A percentile compares a stretch with the other conserved stretches of the same genome.
Conservation (phyloP, 2,329 filamentous ascomycete species). For the Colletotrichum gigasporum region DNA sequence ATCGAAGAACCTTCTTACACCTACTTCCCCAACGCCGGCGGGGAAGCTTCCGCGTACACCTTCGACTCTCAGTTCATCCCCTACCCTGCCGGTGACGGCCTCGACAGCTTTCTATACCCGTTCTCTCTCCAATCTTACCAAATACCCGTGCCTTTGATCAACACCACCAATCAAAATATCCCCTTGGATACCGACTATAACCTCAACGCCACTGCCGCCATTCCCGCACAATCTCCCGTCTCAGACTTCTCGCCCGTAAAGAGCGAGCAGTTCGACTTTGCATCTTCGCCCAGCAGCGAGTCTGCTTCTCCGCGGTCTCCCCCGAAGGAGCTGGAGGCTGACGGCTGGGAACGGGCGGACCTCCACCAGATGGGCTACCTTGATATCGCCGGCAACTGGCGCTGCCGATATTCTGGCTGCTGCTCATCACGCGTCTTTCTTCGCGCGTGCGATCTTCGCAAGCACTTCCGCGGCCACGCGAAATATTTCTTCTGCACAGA, state of each 20-base stretch:
- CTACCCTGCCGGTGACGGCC: background rate
- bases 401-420: conserved; percentile 5
- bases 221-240: background rate
- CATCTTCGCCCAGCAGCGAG: background rate
- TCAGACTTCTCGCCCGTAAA: conserved; percentile 5
- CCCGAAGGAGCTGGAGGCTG: conserved; percentile 4
- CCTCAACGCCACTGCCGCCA: background rate
- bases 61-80: conserved; percentile 22
- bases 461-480: conserved; percentile 17
- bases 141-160: background rate
- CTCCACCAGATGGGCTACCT: conserved; percentile 21
- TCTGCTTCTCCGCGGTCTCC: background rate
- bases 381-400: conserved; percentile 15
- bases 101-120: conserved; percentile 13
- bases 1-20: conserved; percentile 14
- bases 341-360: conserved; percentile 12
- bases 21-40: conserved; percentile 1
- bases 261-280: background rate
- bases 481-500: conserved; percentile 24
- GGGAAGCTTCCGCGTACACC: background rate
- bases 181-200: background rate
- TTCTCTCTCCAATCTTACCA: conserved; percentile 4
- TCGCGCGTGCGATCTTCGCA: conserved; percentile 18
- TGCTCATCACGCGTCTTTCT: conserved; percentile 1
- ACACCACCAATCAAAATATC: background rate